Base-by-base conservation (phyloP, 768 basidiomycete genomes). In the Termitomyces sp. region DNA sequence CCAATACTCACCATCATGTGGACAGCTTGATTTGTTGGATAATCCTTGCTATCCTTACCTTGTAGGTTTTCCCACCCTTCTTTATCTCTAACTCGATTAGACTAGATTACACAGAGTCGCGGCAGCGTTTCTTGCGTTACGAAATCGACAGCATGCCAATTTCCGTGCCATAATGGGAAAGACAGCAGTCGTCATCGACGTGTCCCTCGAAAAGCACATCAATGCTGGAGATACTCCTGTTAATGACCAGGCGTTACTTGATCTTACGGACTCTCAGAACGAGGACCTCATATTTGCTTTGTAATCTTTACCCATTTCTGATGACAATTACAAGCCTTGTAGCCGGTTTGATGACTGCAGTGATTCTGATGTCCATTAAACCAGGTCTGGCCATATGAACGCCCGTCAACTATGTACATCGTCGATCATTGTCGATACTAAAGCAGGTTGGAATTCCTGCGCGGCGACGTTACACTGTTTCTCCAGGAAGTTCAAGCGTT, bases 11-110 rank as follows among this genome's bases (percentile, higher is more conserved):
- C 16, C 16, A 27, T 30, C 30, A n/a, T 7, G 7, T 42, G 18
- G 4, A 20, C 33, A 76, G 75, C 57, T 63, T 79, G 33, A 69
- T 72, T 16, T 77, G 76, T 53, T 79, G 76, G 74, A 68, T 74
- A 24, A 65, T 70, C 2, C 65, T 77, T 1, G 62, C 75, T 7
- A 62, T 70, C 7, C 42, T 76, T 4, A 72, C 73, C 24, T 61
- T 76, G 74, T 73, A 56, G 45, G 73, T 62, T 27, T 18, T 13
- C 3, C 4, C 13, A 16, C 2, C 39, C 14, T 2, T 20, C 27
- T 34, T 0, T 6, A 0, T 27, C 6, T 4, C 3, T 30, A 30
- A 30, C 30, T 30, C 7, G 30, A 30, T 7, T n/a, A n/a, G n/a
- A n/a, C n/a, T n/a, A n/a, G 7, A 30, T 30, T 30, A 30, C 7